Conservation (phyloP, 768 basidiomycete genomes). For the Krasilnikovozyma curviuscula region DNA sequence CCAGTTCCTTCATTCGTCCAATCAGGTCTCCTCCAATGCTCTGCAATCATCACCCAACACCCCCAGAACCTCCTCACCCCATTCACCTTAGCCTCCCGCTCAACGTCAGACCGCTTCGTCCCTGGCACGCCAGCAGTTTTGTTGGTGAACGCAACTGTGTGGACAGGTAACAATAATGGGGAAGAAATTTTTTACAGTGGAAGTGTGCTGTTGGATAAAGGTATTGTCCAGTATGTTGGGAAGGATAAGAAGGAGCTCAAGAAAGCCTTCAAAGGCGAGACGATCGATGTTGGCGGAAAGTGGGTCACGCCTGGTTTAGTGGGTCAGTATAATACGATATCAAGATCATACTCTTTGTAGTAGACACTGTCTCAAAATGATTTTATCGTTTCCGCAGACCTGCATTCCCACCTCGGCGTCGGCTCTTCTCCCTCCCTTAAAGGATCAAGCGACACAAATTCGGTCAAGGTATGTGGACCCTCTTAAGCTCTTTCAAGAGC, state of each 20-base stretch:
- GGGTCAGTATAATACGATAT: neutral
- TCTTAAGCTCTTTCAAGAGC: too few relatives aligned
- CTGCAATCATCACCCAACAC: conserved; percentile 18
- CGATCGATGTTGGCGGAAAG: conserved; percentile 41
- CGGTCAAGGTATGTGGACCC: conserved; percentile 8
- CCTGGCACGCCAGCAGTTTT: conserved; percentile 37
- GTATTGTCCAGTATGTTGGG: conserved; percentile 43
- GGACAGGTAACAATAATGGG: conserved; percentile 41
- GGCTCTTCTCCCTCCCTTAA: conserved; percentile 38
- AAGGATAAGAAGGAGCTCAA: conserved; percentile 29
- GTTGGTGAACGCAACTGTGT: conserved; percentile 52
- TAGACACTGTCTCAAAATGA: too few relatives aligned
- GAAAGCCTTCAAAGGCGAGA: conserved; percentile 31
- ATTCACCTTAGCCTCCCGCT: conserved; percentile 14
- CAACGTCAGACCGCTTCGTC: conserved; percentile 22
- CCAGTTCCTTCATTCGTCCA: neutral
- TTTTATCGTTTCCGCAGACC: conserved; percentile 27
- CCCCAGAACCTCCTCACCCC: conserved; percentile 19
- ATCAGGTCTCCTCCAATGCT: conserved; percentile 21
- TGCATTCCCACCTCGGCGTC: conserved; percentile 64
- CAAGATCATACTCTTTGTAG: too few relatives aligned
- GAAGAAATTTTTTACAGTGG: conserved; percentile 36
- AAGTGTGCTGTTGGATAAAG: conserved; percentile 43
- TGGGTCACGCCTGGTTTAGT: conserved; percentile 54
- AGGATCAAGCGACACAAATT: conserved; percentile 18